These are phyloP conservation scores for Scytalidium lignicola DNA, from an alignment of 2,329 filamentous ascomycete species.

Conservation along the genomic window DNA sequence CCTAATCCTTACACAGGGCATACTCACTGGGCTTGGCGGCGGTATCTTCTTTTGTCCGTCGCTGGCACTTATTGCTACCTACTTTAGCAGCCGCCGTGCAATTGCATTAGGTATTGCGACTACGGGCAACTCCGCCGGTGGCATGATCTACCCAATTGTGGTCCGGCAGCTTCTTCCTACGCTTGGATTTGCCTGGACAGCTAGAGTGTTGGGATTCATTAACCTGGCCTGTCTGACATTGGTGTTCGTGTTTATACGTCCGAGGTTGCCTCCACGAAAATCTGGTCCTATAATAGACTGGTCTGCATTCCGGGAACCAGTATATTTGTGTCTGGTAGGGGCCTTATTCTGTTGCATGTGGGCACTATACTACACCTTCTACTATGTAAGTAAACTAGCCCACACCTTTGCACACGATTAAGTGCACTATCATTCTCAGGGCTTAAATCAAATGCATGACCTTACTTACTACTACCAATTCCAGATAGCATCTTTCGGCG, in stretches of 20 bases:
- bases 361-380: slow-evolving; percentile 13
- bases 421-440: background rate
- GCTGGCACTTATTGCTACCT: slow-evolving; percentile 30
- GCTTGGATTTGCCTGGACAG: slow-evolving; percentile 38
- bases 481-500: slow-evolving; percentile 31
- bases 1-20: slow-evolving; percentile 33
- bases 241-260: slow-evolving; percentile 31
- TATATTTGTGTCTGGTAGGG: slow-evolving; percentile 37
- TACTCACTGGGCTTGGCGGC: slow-evolving; percentile 31
- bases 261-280: slow-evolving; percentile 32
- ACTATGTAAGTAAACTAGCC: slow-evolving; percentile 11
- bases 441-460: background rate
- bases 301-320: slow-evolving; percentile 35
- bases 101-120: slow-evolving; percentile 29
- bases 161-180: slow-evolving; percentile 31
- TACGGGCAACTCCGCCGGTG: slow-evolving; percentile 28
- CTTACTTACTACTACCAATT: slow-evolving; percentile 1
- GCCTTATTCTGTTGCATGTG: slow-evolving; percentile 27
- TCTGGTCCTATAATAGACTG: slow-evolving; percentile 36
- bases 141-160: slow-evolving; percentile 36
- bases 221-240: slow-evolving; percentile 30
- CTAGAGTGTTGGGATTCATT: slow-evolving; percentile 41
- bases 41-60: slow-evolving; percentile 32
- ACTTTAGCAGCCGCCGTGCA: slow-evolving; percentile 30
- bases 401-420: background rate